These are phyloP conservation scores for Castanospermum australe DNA, from an alignment of 306 rosid genomes.

Conservation along the genomic window DNA sequence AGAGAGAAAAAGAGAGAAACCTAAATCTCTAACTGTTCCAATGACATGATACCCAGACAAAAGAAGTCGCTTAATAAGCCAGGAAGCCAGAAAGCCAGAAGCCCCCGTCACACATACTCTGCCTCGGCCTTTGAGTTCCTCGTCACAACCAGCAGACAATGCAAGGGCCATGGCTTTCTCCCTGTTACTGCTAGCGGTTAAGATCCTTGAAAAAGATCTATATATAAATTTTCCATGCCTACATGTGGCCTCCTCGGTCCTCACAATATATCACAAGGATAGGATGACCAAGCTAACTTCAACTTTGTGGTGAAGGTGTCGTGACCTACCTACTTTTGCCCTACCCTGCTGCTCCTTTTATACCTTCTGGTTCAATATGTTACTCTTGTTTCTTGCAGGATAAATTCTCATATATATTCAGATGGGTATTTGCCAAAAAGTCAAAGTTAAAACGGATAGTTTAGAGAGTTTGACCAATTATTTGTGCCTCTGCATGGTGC, in stretches of 20 bases:
- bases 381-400: not conserved
- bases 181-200: not conserved
- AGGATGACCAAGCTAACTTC: slow-evolving; percentile 27
- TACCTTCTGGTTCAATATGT: not conserved
- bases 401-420: no score
- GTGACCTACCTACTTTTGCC: slow-evolving; percentile 8
- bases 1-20: slow-evolving; percentile 23
- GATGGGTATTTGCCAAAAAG: no score
- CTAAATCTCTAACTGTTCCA: slow-evolving; percentile 84
- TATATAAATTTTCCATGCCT: not conserved
- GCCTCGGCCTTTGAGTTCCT: slow-evolving; percentile 52
- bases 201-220: not conserved
- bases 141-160: not conserved
- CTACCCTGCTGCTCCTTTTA: not conserved
- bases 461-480: no score
- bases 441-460: no score
- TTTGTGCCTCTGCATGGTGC: no score
- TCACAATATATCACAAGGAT: slow-evolving; percentile 33
- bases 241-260: not conserved
- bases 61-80: slow-evolving; percentile 78
- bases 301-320: not conserved
- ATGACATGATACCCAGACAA: slow-evolving; percentile 67
- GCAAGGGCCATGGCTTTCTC: not conserved
- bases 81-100: slow-evolving; percentile 86
- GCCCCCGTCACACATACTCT: slow-evolving; percentile 89